Base-by-base conservation (phyloP, 768 basidiomycete species). In the Asterophora lycoperdoides region DNA sequence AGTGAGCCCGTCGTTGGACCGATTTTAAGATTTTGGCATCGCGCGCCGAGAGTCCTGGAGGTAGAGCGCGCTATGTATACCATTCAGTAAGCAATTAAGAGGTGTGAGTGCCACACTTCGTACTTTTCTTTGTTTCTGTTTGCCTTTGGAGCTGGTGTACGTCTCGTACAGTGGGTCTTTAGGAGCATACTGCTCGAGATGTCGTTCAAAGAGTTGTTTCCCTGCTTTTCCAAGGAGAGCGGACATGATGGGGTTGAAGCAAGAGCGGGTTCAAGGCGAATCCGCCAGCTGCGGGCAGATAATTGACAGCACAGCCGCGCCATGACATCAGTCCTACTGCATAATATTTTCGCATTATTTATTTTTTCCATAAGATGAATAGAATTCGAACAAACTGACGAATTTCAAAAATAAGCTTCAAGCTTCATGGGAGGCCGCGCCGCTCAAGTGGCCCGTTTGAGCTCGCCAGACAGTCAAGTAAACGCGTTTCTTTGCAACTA, bases 1-100 rank as follows among this genome's bases (percentile, higher is more conserved):
- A 80, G 57, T 88, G 89, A 1, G 91, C 92, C 5, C 91, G 75
- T 29, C 76, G 74, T 59, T 88, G 81, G 28, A 96, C 81, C 15
- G 83, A 79, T 55, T 77, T 77, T 35, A 96, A 73, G 42, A 93
- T 84, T 41, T 79, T 78, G 32, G 78, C 77, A 56, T 96, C 94
- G 18, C 86, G 79, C 13, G 74, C 63, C 0, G 88, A 87, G 2
- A 96, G 75, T 0, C 92, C 92, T 8, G 81, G 79, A 0, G 93
- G 93, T 0, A 79, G 65, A 14, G 73, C 78, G 34, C 89, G 79
- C 87, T 89, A 50, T 11, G 20, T 15, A 26, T 14, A 29, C 3
- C 14, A 32, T 8, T 15, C 1, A 38, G 26, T 47, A 20, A 49
- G 44, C 9, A 8, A 37, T 15, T 13, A 18, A 29, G 6, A 23